Percentiles rank a stretch among this genome's conserved stretches.
Evolutionary conservation across 352 stramenopile genomes (phyloP).

Genomic region (Nothophytophthora sp.): DNA sequence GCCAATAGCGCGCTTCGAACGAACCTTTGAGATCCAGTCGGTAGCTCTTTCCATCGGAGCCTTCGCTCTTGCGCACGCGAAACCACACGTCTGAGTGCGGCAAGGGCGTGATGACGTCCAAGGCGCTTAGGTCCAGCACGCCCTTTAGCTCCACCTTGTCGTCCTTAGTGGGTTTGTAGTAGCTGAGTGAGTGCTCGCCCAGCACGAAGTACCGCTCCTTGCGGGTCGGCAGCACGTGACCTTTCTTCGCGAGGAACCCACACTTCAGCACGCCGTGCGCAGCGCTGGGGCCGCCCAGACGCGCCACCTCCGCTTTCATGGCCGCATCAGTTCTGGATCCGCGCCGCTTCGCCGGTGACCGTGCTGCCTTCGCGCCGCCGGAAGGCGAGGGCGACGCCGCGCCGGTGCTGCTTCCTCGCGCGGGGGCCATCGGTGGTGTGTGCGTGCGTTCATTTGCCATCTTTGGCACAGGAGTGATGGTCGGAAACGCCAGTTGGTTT

Average conservation of each 20-base stretch:
- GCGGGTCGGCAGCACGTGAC: constrained; percentile 54
- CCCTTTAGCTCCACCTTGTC: constrained; percentile 39
- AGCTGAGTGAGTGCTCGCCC: constrained; percentile 39
- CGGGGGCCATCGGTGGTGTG: no score
- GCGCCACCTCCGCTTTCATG: constrained; percentile 17
- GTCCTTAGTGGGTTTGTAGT: constrained; percentile 41
- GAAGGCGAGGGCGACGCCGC: background rate
- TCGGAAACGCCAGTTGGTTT: no score
- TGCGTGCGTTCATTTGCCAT: no score
- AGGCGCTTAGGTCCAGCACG: constrained; percentile 41
- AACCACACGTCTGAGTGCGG: constrained; percentile 65
- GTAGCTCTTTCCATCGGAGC: constrained; percentile 55
- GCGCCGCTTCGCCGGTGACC: constrained; percentile 9
- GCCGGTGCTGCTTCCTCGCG: background rate
- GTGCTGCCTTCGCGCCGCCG: constrained; percentile 3
- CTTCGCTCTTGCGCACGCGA: constrained; percentile 51
- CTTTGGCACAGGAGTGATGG: no score
- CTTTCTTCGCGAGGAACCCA: constrained; percentile 57
- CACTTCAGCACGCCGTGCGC: constrained; percentile 26
- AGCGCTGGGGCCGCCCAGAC: constrained; percentile 4
- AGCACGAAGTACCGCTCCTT: constrained; percentile 59
- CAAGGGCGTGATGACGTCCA: constrained; percentile 48
- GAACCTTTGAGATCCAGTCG: constrained; percentile 71
- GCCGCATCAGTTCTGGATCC: constrained; percentile 22
- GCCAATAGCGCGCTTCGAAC: background rate